These are phyloP conservation scores for Phialocephala subalpina DNA, from an alignment of 2,329 filamentous ascomycete species.

Conservation along the genomic window DNA sequence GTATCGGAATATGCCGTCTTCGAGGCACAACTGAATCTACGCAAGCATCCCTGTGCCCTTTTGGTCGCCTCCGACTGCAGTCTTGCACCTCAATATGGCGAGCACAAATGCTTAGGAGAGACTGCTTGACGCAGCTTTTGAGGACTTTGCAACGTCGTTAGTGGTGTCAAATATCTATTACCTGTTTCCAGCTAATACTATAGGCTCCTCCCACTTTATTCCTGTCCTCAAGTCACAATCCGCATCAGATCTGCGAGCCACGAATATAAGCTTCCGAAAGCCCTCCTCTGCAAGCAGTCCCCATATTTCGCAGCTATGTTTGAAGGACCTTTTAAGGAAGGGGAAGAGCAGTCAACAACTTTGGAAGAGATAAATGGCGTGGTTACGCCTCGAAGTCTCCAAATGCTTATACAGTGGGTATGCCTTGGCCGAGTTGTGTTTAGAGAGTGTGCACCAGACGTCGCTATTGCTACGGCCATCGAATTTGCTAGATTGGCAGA, in stretches of 20 bases:
- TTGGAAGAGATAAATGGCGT: slow-evolving; percentile 32
- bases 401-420: slow-evolving; percentile 29
- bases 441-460: no score
- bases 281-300: slow-evolving; percentile 27
- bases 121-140: no score
- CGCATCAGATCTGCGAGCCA: slow-evolving; percentile 28
- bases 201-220: slow-evolving; percentile 28
- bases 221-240: slow-evolving; percentile 28
- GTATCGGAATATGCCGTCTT: no score
- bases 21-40: no score
- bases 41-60: no score
- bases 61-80: no score
- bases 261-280: slow-evolving; percentile 30
- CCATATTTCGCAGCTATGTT: slow-evolving; percentile 32
- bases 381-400: slow-evolving; percentile 27
- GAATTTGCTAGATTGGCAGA: neutral
- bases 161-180: neutral
- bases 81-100: no score
- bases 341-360: slow-evolving; percentile 26
- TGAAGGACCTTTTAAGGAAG: slow-evolving; percentile 30
- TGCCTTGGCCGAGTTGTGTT: slow-evolving; percentile 23
- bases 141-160: no score
- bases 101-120: no score
- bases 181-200: neutral
- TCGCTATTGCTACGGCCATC: neutral